Evolutionary conservation across 2,329 filamentous ascomycete species (phyloP).

Genomic region (Hysterium pulicare): DNA sequence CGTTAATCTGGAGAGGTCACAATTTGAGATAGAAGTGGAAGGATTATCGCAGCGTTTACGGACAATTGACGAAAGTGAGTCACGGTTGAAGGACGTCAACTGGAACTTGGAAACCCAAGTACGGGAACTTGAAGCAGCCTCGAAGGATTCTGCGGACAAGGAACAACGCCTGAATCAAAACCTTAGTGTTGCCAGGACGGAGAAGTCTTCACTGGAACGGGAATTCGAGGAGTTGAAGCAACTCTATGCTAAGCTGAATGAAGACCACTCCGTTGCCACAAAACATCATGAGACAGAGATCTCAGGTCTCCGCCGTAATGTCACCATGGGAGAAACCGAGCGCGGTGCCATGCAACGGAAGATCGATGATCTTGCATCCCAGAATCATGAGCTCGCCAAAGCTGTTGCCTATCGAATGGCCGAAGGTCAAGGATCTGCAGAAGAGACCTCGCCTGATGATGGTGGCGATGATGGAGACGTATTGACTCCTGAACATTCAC

Average conservation of each 20-base stretch:
- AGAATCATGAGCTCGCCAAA: slow-evolving; percentile 87
- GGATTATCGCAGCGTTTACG: slow-evolving; percentile 75
- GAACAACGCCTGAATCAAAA: slow-evolving; percentile 77
- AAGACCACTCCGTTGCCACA: slow-evolving; percentile 72
- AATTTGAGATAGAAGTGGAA: slow-evolving; percentile 79
- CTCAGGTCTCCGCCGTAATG: slow-evolving; percentile 75
- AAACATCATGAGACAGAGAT: slow-evolving; percentile 90
- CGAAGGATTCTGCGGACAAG: slow-evolving; percentile 74
- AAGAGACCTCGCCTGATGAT: slow-evolving; percentile 47
- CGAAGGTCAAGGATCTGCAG: slow-evolving; percentile 58
- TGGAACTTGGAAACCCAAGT: slow-evolving; percentile 94
- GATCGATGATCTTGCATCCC: slow-evolving; percentile 79
- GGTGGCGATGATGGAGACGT: slow-evolving; percentile 55
- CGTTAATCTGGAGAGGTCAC: slow-evolving; percentile 69
- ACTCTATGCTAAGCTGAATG: slow-evolving; percentile 70
- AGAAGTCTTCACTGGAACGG: slow-evolving; percentile 75
- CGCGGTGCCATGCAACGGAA: slow-evolving; percentile 74
- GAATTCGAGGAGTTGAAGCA: slow-evolving; percentile 90
- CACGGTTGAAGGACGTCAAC: slow-evolving; percentile 96
- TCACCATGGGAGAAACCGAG: slow-evolving; percentile 75
- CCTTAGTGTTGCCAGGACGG: slow-evolving; percentile 65
- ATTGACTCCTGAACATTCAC: slow-evolving; percentile 80
- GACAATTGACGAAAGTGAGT: slow-evolving; percentile 85
- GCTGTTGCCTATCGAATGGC: slow-evolving; percentile 72
- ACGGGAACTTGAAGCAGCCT: slow-evolving; percentile 72